Percentiles rank a stretch among this genome's conserved stretches.
These are phyloP conservation scores for Aureobasidium sp. DNA, from an alignment of 2,329 filamentous ascomycete genomes.

Conservation along the genomic window DNA sequence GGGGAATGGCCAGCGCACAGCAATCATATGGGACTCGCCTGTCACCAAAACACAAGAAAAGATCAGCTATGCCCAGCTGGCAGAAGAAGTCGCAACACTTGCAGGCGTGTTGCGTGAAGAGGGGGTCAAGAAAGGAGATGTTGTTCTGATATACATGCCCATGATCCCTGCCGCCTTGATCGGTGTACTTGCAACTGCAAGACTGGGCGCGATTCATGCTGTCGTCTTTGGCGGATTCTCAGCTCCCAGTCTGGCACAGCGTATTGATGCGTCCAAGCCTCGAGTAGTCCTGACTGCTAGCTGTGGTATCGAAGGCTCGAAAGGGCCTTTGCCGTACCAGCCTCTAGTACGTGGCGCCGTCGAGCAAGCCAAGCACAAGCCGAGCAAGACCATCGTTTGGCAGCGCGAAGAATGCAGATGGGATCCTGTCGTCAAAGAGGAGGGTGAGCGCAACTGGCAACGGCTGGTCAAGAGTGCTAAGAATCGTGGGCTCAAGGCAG, in stretches of 20 bases:
- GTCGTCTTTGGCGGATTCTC: slow-evolving; percentile 94
- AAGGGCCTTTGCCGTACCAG: slow-evolving; percentile 71
- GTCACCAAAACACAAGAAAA: slow-evolving; percentile 67
- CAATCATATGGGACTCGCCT: slow-evolving; percentile 82
- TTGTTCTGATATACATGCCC: slow-evolving; percentile 91
- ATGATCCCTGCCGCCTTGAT: slow-evolving; percentile 91
- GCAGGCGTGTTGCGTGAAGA: slow-evolving; percentile 77
- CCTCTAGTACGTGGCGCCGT: slow-evolving; percentile 71
- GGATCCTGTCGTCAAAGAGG: slow-evolving; percentile 59
- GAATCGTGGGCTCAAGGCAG: slow-evolving; percentile 60
- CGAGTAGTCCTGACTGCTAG: slow-evolving; percentile 77
- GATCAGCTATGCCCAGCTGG: slow-evolving; percentile 67
- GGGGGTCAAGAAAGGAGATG: slow-evolving; percentile 74
- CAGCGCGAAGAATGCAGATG: slow-evolving; percentile 71
- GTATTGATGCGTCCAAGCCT: slow-evolving; percentile 76
- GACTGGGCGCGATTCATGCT: slow-evolving; percentile 80
- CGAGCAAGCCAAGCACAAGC: slow-evolving; percentile 61
- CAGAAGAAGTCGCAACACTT: slow-evolving; percentile 72
- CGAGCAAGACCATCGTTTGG: slow-evolving; percentile 69
- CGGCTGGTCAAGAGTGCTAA: slow-evolving; percentile 63
- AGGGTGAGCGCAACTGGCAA: slow-evolving; percentile 74
- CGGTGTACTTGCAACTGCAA: slow-evolving; percentile 72
- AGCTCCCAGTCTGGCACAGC: slow-evolving; percentile 70
- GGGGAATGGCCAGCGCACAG: slow-evolving; percentile 65
- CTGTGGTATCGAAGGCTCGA: slow-evolving; percentile 82